These are phyloP conservation scores for Coemansia sp. DNA, from an alignment of 192 early-diverging fungal genomes.

Conservation along the genomic window DNA sequence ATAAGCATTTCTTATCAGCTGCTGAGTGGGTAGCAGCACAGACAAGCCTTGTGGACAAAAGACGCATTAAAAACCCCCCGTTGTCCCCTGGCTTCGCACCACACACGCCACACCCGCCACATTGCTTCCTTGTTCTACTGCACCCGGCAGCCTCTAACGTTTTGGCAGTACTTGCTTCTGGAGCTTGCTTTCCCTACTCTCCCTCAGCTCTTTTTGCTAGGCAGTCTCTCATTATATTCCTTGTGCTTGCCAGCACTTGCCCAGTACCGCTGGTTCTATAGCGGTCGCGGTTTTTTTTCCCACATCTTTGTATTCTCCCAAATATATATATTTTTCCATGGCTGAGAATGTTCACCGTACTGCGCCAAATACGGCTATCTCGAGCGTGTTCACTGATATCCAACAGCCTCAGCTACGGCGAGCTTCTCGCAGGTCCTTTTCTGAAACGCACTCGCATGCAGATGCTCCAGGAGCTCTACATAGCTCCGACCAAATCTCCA, in stretches of 20 bases:
- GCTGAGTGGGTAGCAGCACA: too few relatives aligned
- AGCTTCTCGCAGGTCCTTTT: constrained; percentile 33
- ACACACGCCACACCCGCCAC: constrained; percentile 54
- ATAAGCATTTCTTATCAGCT: too few relatives aligned
- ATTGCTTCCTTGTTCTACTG: constrained; percentile 30
- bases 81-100: constrained; percentile 22
- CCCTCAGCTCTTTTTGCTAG: constrained; percentile 2
- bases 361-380: background rate
- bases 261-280: constrained; percentile 7
- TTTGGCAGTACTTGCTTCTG: constrained; percentile 10
- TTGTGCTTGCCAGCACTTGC: constrained; percentile 6
- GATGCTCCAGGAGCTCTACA: background rate
- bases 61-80: constrained; percentile 6
- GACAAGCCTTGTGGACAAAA: constrained; percentile 1
- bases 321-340: too few relatives aligned
- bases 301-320: background rate
- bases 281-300: background rate
- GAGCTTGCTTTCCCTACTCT: constrained; percentile 12
- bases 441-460: constrained; percentile 16
- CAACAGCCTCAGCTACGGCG: background rate
- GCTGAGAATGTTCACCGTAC: background rate
- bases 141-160: constrained; percentile 5
- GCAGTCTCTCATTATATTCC: constrained; percentile 5
- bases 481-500: background rate
- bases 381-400: background rate